Conservation (phyloP, 257 asterid species). For the Capsicum rhomboideum region DNA sequence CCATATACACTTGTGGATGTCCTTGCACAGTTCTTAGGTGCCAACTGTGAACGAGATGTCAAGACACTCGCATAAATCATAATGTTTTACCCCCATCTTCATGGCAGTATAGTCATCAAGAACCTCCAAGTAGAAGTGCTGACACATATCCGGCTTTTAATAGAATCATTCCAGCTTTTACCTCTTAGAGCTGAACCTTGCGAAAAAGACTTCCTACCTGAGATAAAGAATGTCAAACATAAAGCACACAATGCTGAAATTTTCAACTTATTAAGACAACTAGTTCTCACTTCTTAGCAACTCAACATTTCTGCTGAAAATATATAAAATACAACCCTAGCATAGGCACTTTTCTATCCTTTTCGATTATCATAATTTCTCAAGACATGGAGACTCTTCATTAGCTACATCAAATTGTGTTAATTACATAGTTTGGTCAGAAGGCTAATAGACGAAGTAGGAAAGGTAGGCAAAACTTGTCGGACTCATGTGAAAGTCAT, state of each 20-base stretch:
- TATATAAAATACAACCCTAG: not conserved
- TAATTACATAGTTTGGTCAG: not conserved
- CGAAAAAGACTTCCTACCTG: not conserved
- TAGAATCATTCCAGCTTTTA: slow-evolving; percentile 14
- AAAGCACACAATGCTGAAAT: not conserved
- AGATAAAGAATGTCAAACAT: not conserved
- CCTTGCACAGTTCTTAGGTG: slow-evolving; percentile 49
- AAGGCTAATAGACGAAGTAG: not conserved
- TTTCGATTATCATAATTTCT: not conserved
- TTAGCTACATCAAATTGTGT: not conserved
- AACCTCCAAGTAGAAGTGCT: no score
- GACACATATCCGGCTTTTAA: no score
- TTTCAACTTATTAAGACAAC: not conserved
- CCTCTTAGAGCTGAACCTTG: not conserved
- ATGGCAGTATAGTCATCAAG: no score
- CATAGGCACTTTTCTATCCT: not conserved
- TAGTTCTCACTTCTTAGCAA: not conserved
- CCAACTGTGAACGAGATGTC: slow-evolving; percentile 58
- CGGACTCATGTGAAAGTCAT: not conserved
- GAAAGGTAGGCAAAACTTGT: not conserved
- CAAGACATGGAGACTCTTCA: not conserved
- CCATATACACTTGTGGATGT: slow-evolving; percentile 32
- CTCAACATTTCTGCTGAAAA: not conserved
- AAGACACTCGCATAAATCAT: slow-evolving; percentile 47
- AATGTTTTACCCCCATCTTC: slow-evolving; percentile 41